These are phyloP conservation scores for Allium fistulosum DNA, from an alignment of 106 monocot genomes.

Conservation along the genomic window DNA sequence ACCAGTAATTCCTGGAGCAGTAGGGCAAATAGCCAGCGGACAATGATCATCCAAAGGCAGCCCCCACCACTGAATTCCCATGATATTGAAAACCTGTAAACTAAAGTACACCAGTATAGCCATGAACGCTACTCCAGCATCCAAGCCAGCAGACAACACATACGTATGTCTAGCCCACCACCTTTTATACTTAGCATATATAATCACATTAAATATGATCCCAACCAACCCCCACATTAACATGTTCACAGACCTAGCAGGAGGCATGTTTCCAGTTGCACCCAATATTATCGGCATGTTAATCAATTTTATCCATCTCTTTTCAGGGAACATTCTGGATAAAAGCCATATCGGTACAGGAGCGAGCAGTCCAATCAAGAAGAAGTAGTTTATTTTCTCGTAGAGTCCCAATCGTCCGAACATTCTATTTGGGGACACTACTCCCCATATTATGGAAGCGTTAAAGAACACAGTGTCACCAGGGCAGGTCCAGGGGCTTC, in stretches of 20 bases:
- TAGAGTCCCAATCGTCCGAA: slow-evolving; percentile 24
- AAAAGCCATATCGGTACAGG: slow-evolving; percentile 24
- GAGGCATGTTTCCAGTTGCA: slow-evolving; percentile 14
- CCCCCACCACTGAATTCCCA: slow-evolving; percentile 45
- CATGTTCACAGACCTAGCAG: slow-evolving; percentile 20
- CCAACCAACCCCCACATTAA: slow-evolving; percentile 19
- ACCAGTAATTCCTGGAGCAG: slow-evolving; percentile 20
- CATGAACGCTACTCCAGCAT: slow-evolving; percentile 47
- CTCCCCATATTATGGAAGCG: slow-evolving; percentile 31
- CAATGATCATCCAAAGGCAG: slow-evolving; percentile 32
- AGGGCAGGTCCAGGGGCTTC: slow-evolving; percentile 47
- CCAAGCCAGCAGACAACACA: slow-evolving; percentile 35
- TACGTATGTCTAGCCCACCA: slow-evolving; percentile 41
- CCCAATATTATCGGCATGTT: slow-evolving; percentile 21
- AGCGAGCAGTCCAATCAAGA: slow-evolving; percentile 20
- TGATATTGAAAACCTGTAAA: slow-evolving; percentile 18
- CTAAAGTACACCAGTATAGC: slow-evolving; percentile 11
- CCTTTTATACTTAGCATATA: slow-evolving; percentile 18
- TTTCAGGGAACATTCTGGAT: slow-evolving; percentile 9
- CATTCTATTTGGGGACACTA: slow-evolving; percentile 16
- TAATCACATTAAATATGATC: slow-evolving; percentile 19
- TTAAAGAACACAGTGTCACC: slow-evolving; percentile 11
- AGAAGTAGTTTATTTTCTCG: slow-evolving; percentile 21
- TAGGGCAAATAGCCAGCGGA: slow-evolving; percentile 23
- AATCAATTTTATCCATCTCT: slow-evolving; percentile 33